A percentile compares a stretch with the other conserved stretches of the same genome.
phyloP scores from a whole-genome alignment of 345 rosid genomes.

The Salix udensis region DNA sequence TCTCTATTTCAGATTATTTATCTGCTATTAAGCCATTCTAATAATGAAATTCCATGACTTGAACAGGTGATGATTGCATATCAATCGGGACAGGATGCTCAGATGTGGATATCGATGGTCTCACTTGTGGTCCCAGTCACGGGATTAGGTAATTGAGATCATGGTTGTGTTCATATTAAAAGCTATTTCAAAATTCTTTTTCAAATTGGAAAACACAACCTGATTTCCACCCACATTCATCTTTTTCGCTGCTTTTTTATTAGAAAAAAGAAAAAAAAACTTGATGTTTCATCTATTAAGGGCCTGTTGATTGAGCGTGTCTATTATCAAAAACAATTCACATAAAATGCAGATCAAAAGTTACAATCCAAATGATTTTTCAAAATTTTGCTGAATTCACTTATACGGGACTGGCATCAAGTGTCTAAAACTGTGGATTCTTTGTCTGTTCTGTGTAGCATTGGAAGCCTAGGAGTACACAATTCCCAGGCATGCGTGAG shows the following conservation, averaged over 20 bases:
- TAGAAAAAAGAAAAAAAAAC: background rate
- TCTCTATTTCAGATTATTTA: background rate
- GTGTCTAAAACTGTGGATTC: background rate
- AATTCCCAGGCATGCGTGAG: conserved; percentile 92
- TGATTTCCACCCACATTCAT: background rate
- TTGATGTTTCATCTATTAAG: background rate
- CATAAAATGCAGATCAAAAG: background rate
- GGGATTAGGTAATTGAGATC: conserved; percentile 23
- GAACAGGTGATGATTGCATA: conserved; percentile 33
- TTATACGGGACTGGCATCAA: background rate
- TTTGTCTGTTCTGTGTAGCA: conserved; percentile 37
- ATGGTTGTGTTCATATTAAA: background rate
- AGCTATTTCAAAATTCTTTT: too few relatives aligned
- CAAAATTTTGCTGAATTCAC: background rate
- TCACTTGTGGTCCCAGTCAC: conserved; percentile 38
- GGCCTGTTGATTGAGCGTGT: background rate
- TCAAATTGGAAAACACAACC: too few relatives aligned
- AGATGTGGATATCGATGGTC: conserved; percentile 23
- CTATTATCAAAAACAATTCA: background rate
- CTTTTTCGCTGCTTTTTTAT: background rate
- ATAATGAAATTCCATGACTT: background rate
- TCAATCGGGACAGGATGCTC: conserved; percentile 32
- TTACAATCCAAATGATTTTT: background rate
- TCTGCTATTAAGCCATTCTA: background rate
- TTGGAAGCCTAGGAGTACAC: conserved; percentile 93